Evolutionary conservation across 129 eudicot species (phyloP).

Genomic region (Artemisia annua): DNA sequence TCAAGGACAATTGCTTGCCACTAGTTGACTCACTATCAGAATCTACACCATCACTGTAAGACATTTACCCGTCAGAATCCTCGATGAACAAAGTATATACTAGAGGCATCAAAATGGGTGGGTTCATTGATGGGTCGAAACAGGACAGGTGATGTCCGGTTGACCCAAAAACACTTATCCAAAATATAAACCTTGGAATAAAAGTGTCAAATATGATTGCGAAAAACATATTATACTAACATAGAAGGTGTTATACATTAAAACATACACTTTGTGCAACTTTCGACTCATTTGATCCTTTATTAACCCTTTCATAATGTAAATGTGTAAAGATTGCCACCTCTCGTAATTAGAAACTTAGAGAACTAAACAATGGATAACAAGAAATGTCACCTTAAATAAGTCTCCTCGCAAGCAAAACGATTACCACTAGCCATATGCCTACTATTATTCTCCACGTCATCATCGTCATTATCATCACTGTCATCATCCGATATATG

Average conservation of each 20-base stretch:
- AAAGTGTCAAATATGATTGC: neutral
- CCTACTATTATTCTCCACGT: constrained; percentile 30
- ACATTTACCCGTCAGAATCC: constrained; percentile 17
- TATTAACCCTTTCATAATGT: too few species aligned
- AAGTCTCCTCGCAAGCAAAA: constrained; percentile 61
- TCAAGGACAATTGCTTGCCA: constrained; percentile 45
- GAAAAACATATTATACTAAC: neutral
- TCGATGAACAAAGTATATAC: constrained; percentile 9
- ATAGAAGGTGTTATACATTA: too few species aligned
- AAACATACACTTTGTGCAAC: neutral
- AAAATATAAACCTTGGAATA: too few species aligned
- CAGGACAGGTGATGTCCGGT: too few species aligned
- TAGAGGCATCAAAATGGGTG: neutral
- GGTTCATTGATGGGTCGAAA: constrained; percentile 5
- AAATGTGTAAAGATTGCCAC: too few species aligned
- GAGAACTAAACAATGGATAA: constrained; percentile 10
- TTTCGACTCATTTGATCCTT: neutral
- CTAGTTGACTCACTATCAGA: constrained; percentile 47
- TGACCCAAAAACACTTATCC: too few species aligned
- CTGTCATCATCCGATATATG: constrained; percentile 56
- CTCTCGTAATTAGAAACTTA: neutral
- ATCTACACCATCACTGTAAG: constrained; percentile 55
- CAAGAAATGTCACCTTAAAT: constrained; percentile 49
- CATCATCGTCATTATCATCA: constrained; percentile 34
- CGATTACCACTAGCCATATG: constrained; percentile 38